Percentiles rank a stretch among this genome's conserved stretches.
phyloP scores from a whole-genome alignment of 306 rosid species.

The Acacia confusa region DNA sequence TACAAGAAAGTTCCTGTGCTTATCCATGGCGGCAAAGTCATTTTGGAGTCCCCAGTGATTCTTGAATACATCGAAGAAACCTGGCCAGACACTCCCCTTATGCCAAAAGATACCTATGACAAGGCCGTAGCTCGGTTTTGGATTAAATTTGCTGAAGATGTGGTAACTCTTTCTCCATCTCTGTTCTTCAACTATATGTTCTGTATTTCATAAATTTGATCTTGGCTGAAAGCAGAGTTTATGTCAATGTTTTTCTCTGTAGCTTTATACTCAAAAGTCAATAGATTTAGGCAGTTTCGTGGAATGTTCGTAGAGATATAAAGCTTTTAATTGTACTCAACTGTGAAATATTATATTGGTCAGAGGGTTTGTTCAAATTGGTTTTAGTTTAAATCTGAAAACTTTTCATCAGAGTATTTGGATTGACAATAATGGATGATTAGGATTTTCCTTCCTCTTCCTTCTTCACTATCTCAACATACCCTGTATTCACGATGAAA shows the following conservation, averaged over 20 bases:
- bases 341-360: not conserved
- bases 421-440: not conserved
- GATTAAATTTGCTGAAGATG: slow-evolving; percentile 47
- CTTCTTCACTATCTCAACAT: not conserved
- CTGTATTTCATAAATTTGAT: not conserved
- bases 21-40: slow-evolving; percentile 43
- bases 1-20: slow-evolving; percentile 56
- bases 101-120: slow-evolving; percentile 40
- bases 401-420: not conserved
- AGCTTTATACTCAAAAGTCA: not conserved
- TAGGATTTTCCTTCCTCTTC: not conserved
- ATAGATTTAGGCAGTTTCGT: not conserved
- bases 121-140: slow-evolving; percentile 54
- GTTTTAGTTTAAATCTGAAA: not conserved
- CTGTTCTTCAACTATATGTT: not conserved
- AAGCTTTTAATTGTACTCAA: not conserved
- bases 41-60: slow-evolving; percentile 42
- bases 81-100: slow-evolving; percentile 48
- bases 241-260: not conserved
- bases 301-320: not conserved
- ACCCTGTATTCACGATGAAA: not conserved
- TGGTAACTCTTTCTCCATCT: slow-evolving; percentile 32
- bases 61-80: slow-evolving; percentile 56
- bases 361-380: not conserved
- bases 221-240: not conserved